Percentiles rank a stretch among this genome's conserved stretches.
These are phyloP conservation scores for Lactarius vividus DNA, from an alignment of 768 basidiomycete genomes.

Conservation along the genomic window DNA sequence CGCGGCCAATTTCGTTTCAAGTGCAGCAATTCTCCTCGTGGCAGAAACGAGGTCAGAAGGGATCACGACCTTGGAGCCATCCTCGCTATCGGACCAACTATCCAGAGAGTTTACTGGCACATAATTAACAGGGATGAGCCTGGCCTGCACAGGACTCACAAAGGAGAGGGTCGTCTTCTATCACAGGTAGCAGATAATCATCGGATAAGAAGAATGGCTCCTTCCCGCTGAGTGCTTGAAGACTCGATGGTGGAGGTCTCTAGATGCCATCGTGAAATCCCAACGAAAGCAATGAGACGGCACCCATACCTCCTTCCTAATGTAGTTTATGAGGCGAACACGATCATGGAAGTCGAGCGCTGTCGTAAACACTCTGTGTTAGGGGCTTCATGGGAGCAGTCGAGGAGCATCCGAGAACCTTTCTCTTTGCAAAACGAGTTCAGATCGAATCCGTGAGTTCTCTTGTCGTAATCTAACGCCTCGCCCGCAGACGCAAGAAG, in stretches of 20 bases:
- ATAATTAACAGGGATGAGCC: slow-evolving; percentile 13
- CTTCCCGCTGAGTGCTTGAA: slow-evolving; percentile 48
- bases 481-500: slow-evolving; percentile 56
- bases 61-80: slow-evolving; percentile 34
- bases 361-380: slow-evolving; percentile 33
- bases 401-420: slow-evolving; percentile 42
- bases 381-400: slow-evolving; percentile 2
- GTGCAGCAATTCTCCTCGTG: slow-evolving; percentile 47
- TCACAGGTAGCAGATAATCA: slow-evolving; percentile 73
- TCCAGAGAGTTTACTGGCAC: slow-evolving; percentile 55
- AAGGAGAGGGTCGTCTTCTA: slow-evolving; percentile 87
- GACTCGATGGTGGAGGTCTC: slow-evolving; percentile 48
- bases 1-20: slow-evolving; percentile 60
- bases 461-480: slow-evolving; percentile 61
- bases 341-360: slow-evolving; percentile 77
- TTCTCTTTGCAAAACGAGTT: slow-evolving; percentile 46
- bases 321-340: slow-evolving; percentile 83
- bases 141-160: slow-evolving; percentile 52
- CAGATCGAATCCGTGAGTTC: slow-evolving; percentile 61
- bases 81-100: slow-evolving; percentile 79
- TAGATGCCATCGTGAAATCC: slow-evolving; percentile 3
- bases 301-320: slow-evolving; percentile 63
- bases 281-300: not conserved
- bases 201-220: slow-evolving; percentile 72
- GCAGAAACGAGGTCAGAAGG: slow-evolving; percentile 37